Evolutionary conservation across 768 basidiomycete genomes (phyloP).

Genomic region (Phaeotremella fagi): DNA sequence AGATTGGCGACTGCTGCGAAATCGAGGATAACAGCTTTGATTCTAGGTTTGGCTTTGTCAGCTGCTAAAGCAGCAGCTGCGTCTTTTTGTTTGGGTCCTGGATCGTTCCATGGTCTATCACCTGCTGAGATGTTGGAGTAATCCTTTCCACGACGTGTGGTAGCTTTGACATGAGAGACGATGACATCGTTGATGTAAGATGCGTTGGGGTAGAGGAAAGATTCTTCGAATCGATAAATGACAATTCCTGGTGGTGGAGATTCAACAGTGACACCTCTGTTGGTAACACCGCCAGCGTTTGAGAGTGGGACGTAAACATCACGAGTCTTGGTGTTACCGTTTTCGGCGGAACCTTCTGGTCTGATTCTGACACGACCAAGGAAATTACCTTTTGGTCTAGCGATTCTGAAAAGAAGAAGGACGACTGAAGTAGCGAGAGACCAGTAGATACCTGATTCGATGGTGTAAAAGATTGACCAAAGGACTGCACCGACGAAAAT

Average conservation of each 20-base stretch:
- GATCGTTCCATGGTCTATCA: slow-evolving; percentile 93
- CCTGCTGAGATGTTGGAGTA: slow-evolving; percentile 59
- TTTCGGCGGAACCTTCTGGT: slow-evolving; percentile 40
- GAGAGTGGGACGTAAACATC: slow-evolving; percentile 79
- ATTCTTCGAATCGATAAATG: slow-evolving; percentile 88
- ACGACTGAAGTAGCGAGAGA: slow-evolving; percentile 74
- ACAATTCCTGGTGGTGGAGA: slow-evolving; percentile 80
- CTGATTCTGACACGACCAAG: slow-evolving; percentile 68
- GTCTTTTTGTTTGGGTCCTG: slow-evolving; percentile 60
- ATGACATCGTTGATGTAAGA: slow-evolving; percentile 60
- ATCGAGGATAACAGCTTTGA: slow-evolving; percentile 87
- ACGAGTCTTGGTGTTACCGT: slow-evolving; percentile 50
- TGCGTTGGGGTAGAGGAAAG: slow-evolving; percentile 59
- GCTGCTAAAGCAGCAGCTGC: slow-evolving; percentile 50
- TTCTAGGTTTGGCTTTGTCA: slow-evolving; percentile 59
- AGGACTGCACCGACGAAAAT: slow-evolving; percentile 84
- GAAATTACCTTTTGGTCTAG: slow-evolving; percentile 83
- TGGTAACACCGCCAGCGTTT: slow-evolving; percentile 54
- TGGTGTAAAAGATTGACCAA: slow-evolving; percentile 84
- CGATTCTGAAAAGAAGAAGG: slow-evolving; percentile 77
- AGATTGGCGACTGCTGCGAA: slow-evolving; percentile 79
- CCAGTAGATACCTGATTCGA: slow-evolving; percentile 68
- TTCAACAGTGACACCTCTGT: slow-evolving; percentile 65
- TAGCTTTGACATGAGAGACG: slow-evolving; percentile 72
- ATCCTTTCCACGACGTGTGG: slow-evolving; percentile 72